Evolutionary conservation across 1,139 yeast species (phyloP), one percentile per base, ranked within the genome.

Genomic region (Kazachstania sp.): DNA sequence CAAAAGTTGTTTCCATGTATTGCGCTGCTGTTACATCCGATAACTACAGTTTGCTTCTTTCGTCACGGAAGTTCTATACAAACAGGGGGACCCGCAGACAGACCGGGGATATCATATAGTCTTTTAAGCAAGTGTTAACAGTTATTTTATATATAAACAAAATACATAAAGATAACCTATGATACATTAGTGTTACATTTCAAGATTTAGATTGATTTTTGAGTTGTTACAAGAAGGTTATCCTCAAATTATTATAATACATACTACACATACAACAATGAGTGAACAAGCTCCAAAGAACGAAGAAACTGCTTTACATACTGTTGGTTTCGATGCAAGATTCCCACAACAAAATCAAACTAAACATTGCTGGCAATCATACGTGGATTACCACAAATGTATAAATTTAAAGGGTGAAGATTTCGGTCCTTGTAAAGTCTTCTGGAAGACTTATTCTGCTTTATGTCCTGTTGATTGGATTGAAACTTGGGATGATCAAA

Each of bases 311-410:
- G 61, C 61, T 58, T 75, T 85, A 67, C 86, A 81, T 59, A 85
- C 95, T 54, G 92, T 87, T 56, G 92, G 86, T 66, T 85, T 83
- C 73, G 92, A 86, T 72, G 84, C 95, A 64, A 83, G 96, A 72
- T 87, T 86, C 82, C 97, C 98, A 60, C 81, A 86, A 77, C 90
- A 81, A 71, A 92, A 90, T 81, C 98, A 90, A 73, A 85, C 96
- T 64, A 88, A 85, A 75, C 96, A 90, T 78, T 90, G 98, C 78
- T 94, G 94, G 81, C 97, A 90, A 75, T 78, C 94, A 58, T 92
- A 90, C 75, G 87, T 92, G 64, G 98, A 92, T 73, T 92, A 90
- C 82, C 92, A 86, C 83, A 90, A 88, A 73, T 92, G 98, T 76
- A 80, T 92, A 69, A 84, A 82, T 65, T 88, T 90, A 59, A 90